Evolutionary conservation across 2,329 filamentous ascomycete genomes (phyloP), one percentile per base, ranked within the genome.

Genomic region (Aschersonia sp.): DNA sequence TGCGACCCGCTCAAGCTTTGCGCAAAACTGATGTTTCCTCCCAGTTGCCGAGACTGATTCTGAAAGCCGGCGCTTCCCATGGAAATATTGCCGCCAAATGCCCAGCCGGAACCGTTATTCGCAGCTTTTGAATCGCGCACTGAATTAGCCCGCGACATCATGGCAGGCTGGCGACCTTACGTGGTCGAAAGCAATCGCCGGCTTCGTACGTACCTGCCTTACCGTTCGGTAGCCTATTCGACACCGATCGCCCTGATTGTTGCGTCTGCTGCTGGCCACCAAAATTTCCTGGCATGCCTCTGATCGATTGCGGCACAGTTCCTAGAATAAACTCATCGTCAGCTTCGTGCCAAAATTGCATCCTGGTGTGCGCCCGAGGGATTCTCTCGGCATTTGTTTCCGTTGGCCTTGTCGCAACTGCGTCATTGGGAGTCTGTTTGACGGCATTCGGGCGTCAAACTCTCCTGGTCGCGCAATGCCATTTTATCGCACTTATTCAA

Each of bases 1-100:
- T 81, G 78, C 50, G 78, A 80, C 52, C 76, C 76, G 57, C 73
- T 74, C 57, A 83, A 66, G 59, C 77, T 82, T 61, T 83, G 79
- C 45, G 79, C 78, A 64, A 83, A 83, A 62, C 78, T 83, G 50
- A 79, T 67, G 61, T 74, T 79, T 56, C 77, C 70, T 52, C 73
- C 71, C 57, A 78, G 64, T 65, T 78, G 72, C 58, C 75, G 69
- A 48, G 68, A 62, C 45, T 71, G 67, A 53, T 70, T 77, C 57
- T 71, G 75, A 49, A 79, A 67, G 43, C 69, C 68, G 57, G 70
- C 71, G 56, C 67, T 66, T 50, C 76, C 73, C 74, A 83, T 80
- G 30, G 78, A 77, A 57, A 80, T 70, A 55, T 71, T 75, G 49
- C 72, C 73, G 51, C 77, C 75, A 65, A 82, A 82, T 9, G 74